These are phyloP conservation scores for Flaveria robusta DNA, from an alignment of 129 eudicot genomes.

Conservation along the genomic window DNA sequence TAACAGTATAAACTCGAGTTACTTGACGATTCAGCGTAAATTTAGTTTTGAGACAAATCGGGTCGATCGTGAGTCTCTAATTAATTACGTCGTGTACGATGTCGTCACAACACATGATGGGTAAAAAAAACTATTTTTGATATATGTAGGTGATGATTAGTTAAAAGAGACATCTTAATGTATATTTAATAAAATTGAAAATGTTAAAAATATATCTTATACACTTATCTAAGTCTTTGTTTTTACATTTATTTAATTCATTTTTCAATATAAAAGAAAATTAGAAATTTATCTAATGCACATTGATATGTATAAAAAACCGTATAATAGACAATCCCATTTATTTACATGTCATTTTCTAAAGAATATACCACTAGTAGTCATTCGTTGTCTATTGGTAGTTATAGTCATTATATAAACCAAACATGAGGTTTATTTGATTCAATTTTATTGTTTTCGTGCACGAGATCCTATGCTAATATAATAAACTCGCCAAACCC, in stretches of 20 bases:
- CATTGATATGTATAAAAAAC: background rate
- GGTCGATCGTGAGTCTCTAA: no score
- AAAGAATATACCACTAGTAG: background rate
- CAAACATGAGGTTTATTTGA: background rate
- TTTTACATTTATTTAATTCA: background rate
- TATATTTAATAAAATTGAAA: no score
- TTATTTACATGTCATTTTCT: background rate
- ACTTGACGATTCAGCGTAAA: no score
- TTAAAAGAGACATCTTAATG: no score
- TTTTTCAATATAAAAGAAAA: background rate
- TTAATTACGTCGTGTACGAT: no score
- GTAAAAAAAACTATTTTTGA: no score
- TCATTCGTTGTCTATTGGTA: background rate
- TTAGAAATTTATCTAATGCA: background rate
- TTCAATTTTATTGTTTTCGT: background rate
- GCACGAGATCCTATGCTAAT: constrained; percentile 23
- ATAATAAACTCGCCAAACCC: background rate
- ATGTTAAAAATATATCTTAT: no score
- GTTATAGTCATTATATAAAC: constrained; percentile 12
- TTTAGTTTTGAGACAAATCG: no score
- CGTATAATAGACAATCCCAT: background rate
- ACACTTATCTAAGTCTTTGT: background rate
- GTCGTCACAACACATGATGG: no score
- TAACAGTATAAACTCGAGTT: no score
- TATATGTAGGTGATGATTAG: no score